Evolutionary conservation across 1,284 basidiomycete species (phyloP), one percentile per base, ranked within the genome.

Genomic region (Irpex rosettiformis): DNA sequence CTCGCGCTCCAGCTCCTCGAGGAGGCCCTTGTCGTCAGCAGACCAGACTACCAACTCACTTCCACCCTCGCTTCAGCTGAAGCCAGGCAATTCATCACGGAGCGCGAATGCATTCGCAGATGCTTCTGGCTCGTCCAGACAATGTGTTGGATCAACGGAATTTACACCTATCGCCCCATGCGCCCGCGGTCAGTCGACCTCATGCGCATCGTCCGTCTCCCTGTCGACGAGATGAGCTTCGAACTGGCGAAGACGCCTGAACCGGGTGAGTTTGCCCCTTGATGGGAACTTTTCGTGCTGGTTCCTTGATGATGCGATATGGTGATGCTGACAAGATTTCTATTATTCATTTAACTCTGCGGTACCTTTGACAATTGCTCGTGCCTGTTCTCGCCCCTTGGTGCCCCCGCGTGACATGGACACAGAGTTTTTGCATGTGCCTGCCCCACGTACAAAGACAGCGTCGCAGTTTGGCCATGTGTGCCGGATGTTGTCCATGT

Each of bases 61-160:
- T 79, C 81, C 40, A 77, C 82, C 40, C 70, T 78, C 47, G 78
- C 79, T 48, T 77, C 84, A 61, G 75, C 82, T 47, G 79, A 83
- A 54, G 81, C 80, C 60, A 80, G 86, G 33, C 79, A 84, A 60
- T 73, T 73, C 48, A 79, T 79, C 59, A 83, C 88, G 63, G 84
- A 89, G 66, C 83, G 83, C 57, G 89, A 91, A 73, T 85, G 84
- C 62, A 76, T 84, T 25, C 82, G 89, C 53, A 83, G 89, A 56
- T 83, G 88, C 59, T 91, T 91, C 70, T 92, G 90, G 89, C 73
- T 89, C 55, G 82, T 90, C 57, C 83, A 86, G 67, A 73, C 84
- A 55, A 70, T 76, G 67, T 67, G 71, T 37, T 71, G 70, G 70
- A 66, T 71, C 61, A 71, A 67, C 61, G 64, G 68, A 48, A 70